Percentiles rank a stretch among this genome's conserved stretches.
phyloP scores from a whole-genome alignment of 2,329 filamentous ascomycete species.

The Colletotrichum siamense region DNA sequence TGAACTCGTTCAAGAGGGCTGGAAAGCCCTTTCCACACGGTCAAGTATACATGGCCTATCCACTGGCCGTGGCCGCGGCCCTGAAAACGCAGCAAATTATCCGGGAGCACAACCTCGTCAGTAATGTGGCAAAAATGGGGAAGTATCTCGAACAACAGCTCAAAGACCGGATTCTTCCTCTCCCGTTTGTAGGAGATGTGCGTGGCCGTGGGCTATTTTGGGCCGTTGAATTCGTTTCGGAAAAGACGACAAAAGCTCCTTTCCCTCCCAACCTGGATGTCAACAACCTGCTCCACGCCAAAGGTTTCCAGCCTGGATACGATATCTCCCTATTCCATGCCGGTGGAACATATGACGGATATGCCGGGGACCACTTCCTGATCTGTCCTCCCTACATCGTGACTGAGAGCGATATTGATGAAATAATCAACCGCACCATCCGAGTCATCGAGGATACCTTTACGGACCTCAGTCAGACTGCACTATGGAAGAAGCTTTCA shows the following conservation, averaged over 20 bases:
- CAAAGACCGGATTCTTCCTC: not conserved
- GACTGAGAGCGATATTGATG: not conserved
- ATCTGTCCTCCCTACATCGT: not conserved
- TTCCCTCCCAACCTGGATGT: rapidly evolving
- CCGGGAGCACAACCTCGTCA: not conserved
- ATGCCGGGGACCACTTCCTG: not conserved
- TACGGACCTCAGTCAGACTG: not conserved
- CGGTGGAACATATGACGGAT: not conserved
- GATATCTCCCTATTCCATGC: not conserved
- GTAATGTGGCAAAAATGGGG: not conserved
- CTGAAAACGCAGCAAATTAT: not conserved
- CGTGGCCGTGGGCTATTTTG: not conserved
- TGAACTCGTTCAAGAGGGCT: not conserved
- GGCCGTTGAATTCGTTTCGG: not conserved
- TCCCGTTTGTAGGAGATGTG: not conserved
- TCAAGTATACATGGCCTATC: not conserved
- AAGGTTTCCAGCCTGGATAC: not conserved
- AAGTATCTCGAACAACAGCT: not conserved
- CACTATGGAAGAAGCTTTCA: not conserved
- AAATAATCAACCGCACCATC: not conserved
- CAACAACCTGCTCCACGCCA: not conserved
- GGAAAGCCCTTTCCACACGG: not conserved
- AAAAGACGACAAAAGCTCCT: not conserved
- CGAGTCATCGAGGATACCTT: not conserved
- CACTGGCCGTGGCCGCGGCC: not conserved